A percentile compares a stretch with the other conserved stretches of the same genome.
Conservation (phyloP, 441 rosid species). For the Euphorbia schlechtendalii region DNA sequence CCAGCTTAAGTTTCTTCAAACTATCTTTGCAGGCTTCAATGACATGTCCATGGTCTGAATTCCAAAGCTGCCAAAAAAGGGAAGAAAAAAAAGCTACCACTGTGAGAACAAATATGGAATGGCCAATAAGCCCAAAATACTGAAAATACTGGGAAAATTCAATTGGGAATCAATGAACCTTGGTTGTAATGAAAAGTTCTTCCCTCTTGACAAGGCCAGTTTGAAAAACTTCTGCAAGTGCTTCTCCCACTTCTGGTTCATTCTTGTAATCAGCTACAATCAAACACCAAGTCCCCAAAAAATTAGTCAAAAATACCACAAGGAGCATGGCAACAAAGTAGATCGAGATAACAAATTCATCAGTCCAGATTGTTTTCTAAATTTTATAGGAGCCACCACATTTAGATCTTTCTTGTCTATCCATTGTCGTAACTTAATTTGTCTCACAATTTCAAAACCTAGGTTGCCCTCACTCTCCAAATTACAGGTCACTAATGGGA, state of each 20-base stretch:
- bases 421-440: too few relatives aligned
- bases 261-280: conserved; percentile 75
- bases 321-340: background rate
- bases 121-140: too few relatives aligned
- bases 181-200: conserved; percentile 85
- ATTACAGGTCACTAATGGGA: background rate
- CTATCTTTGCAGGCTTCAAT: conserved; percentile 86
- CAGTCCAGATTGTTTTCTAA: background rate
- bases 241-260: conserved; percentile 84
- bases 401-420: background rate
- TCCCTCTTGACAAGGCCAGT: conserved; percentile 73
- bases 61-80: conserved; percentile 61
- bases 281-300: background rate
- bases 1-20: conserved; percentile 81
- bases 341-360: background rate
- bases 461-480: background rate
- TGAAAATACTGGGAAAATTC: background rate
- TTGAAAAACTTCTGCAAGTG: conserved; percentile 64
- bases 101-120: too few relatives aligned
- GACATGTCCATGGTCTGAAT: conserved; percentile 88
- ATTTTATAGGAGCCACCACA: background rate
- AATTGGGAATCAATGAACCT: conserved; percentile 31
- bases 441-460: background rate
- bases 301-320: background rate
- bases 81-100: too few relatives aligned